Percentiles rank a stretch among this genome's conserved stretches.
phyloP scores from a whole-genome alignment of 257 asterid species.

The Euphrasia confusa region DNA sequence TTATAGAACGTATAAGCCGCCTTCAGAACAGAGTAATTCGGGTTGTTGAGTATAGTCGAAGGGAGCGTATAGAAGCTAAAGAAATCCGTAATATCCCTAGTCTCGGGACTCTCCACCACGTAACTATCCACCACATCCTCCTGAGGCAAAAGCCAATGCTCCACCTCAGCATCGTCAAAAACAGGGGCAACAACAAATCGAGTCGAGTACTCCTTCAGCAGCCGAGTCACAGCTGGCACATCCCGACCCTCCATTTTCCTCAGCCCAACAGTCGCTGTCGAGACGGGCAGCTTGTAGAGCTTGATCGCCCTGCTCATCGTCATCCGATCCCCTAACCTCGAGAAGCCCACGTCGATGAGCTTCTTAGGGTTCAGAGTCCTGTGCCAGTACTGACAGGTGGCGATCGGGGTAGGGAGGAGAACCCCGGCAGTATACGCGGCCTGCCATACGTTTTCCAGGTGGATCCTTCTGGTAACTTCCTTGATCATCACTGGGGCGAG shows the following conservation, averaged over 20 bases:
- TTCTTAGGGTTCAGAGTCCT: constrained; percentile 48
- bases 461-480: constrained; percentile 51
- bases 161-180: constrained; percentile 45
- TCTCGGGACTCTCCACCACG: constrained; percentile 43
- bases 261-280: constrained; percentile 38
- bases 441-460: constrained; percentile 53
- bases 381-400: constrained; percentile 49
- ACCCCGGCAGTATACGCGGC: constrained; percentile 55
- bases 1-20: constrained; percentile 51
- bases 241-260: constrained; percentile 47
- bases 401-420: constrained; percentile 43
- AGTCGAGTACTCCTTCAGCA: constrained; percentile 34
- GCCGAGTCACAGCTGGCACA: constrained; percentile 42
- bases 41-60: constrained; percentile 40
- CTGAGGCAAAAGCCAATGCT: constrained; percentile 52
- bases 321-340: constrained; percentile 51
- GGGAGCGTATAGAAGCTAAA: constrained; percentile 51
- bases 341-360: constrained; percentile 51
- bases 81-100: constrained; percentile 41
- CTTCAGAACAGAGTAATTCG: constrained; percentile 33
- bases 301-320: constrained; percentile 54
- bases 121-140: constrained; percentile 49
- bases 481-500: constrained; percentile 56
- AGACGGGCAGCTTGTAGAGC: constrained; percentile 35
- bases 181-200: constrained; percentile 41